Evolutionary conservation across 2,329 filamentous ascomycete species (phyloP).

Genomic region (Trichoderma citrinoviride): DNA sequence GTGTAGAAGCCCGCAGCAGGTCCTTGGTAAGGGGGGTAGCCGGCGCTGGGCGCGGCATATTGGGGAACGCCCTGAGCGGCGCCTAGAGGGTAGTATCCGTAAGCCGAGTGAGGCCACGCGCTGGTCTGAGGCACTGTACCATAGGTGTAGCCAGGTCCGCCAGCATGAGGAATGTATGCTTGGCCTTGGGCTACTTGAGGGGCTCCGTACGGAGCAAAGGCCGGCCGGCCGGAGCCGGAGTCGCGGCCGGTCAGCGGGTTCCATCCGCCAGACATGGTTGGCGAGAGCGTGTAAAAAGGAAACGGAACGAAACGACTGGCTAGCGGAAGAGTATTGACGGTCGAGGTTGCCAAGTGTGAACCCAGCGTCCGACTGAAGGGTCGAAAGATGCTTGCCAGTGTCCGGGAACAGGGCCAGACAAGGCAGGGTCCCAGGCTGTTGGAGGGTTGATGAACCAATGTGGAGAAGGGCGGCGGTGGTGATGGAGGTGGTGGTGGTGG

Average conservation of each 20-base stretch:
- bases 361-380: constrained; percentile 32
- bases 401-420: constrained; percentile 34
- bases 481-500: background rate
- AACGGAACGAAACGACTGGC: too few relatives aligned
- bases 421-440: constrained; percentile 31
- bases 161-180: constrained; percentile 39
- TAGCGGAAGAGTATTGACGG: constrained; percentile 15
- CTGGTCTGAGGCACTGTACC: constrained; percentile 28
- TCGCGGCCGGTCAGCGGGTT: constrained; percentile 43
- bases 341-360: constrained; percentile 39
- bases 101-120: constrained; percentile 30
- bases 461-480: background rate
- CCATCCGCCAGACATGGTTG: constrained; percentile 40
- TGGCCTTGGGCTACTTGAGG: constrained; percentile 38
- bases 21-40: constrained; percentile 1
- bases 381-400: constrained; percentile 39
- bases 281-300: background rate
- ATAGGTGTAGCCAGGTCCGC: constrained; percentile 38
- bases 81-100: constrained; percentile 28
- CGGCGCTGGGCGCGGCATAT: constrained; percentile 1
- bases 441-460: constrained; percentile 18
- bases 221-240: constrained; percentile 33
- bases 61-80: constrained; percentile 19
- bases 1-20: constrained; percentile 29
- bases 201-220: constrained; percentile 35